phyloP scores from a whole-genome alignment of 768 basidiomycete genomes.

The Austroboletus eburneus region DNA sequence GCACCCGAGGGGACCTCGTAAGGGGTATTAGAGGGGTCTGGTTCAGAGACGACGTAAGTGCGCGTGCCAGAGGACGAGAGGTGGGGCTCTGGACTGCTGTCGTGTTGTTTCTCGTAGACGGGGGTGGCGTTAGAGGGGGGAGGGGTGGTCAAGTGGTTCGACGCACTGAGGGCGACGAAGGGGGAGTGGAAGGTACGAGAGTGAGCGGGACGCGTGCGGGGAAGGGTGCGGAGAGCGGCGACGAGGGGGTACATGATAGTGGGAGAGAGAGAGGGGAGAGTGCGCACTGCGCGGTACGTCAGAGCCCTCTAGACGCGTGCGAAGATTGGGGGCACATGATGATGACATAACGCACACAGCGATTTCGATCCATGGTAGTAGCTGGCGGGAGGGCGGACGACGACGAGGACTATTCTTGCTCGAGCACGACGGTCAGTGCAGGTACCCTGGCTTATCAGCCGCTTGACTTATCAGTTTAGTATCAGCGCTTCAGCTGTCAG shows the following conservation, averaged over 20 bases:
- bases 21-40: conserved; percentile 55
- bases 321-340: conserved; percentile 19
- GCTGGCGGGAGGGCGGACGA: no score
- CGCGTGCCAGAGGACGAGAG: conserved; percentile 43
- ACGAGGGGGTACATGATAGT: conserved; percentile 22
- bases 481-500: background rate
- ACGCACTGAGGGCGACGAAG: conserved; percentile 47
- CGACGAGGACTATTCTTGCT: no score
- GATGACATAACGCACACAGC: conserved; percentile 24
- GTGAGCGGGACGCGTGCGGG: background rate
- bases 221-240: conserved; percentile 1
- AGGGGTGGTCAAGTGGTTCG: conserved; percentile 32
- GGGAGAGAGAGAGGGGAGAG: conserved; percentile 7
- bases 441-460: no score
- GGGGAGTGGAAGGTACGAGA: conserved; percentile 63
- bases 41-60: conserved; percentile 72
- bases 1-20: conserved; percentile 74
- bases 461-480: background rate
- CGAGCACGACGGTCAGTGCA: background rate
- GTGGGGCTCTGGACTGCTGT: conserved; percentile 47
- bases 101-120: conserved; percentile 61
- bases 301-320: conserved; percentile 24
- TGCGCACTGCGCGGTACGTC: no score
- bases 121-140: conserved; percentile 27
- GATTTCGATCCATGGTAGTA: background rate